Conservation (phyloP, 2,329 filamentous ascomycete genomes). For the Colletotrichum camelliae region DNA sequence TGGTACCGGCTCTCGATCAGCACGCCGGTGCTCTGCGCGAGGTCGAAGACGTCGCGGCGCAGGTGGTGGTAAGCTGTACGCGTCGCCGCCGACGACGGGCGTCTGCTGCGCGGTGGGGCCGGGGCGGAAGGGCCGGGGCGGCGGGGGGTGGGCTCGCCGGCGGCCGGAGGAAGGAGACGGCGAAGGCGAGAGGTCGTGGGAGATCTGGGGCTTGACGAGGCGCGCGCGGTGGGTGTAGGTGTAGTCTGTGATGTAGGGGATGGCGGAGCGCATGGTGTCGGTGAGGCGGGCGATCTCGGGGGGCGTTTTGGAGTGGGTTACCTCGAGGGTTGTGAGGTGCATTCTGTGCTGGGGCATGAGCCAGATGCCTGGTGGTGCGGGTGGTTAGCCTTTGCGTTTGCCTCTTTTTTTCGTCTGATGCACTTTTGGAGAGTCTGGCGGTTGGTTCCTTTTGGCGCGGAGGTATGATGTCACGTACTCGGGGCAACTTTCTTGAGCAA, state of each 20-base stretch:
- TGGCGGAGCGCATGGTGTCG: slow-evolving; percentile 56
- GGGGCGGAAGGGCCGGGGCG: slow-evolving; percentile 42
- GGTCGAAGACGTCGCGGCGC: slow-evolving; percentile 75
- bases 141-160: slow-evolving; percentile 59
- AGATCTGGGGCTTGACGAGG: slow-evolving; percentile 82
- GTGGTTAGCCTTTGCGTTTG: background rate
- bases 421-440: background rate
- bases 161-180: slow-evolving; percentile 83
- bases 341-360: slow-evolving; percentile 80
- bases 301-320: slow-evolving; percentile 79
- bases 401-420: background rate
- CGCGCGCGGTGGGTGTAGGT: slow-evolving; percentile 72
- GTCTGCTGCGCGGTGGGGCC: slow-evolving; percentile 37
- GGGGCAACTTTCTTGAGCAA: slow-evolving; percentile 69
- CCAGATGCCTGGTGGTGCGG: slow-evolving; percentile 70
- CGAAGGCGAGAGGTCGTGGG: slow-evolving; percentile 84
- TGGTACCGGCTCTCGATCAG: slow-evolving; percentile 80
- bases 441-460: background rate
- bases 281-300: slow-evolving; percentile 71
- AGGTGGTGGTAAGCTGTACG: slow-evolving; percentile 94
- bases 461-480: slow-evolving; percentile 56
- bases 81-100: slow-evolving; percentile 57
- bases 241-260: slow-evolving; percentile 68
- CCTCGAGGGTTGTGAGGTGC: slow-evolving; percentile 85
- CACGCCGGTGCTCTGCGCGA: slow-evolving; percentile 67